Conservation (phyloP, 2,329 filamentous ascomycete genomes). For the Pseudogymnoascus sp. region DNA sequence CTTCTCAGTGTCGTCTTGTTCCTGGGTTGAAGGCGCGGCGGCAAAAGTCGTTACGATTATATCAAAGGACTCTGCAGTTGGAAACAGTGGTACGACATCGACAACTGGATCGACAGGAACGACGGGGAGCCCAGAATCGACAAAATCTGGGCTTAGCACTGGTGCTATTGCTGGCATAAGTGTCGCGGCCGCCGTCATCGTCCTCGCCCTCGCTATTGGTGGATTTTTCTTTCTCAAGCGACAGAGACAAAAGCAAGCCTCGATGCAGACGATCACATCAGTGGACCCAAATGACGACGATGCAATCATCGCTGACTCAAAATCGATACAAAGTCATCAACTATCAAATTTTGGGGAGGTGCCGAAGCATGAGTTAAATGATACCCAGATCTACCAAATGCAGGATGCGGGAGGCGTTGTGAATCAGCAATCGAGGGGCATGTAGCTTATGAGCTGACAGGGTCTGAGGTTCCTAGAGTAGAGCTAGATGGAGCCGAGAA, state of each 20-base stretch:
- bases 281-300: not conserved
- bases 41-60: conserved; percentile 20
- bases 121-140: not conserved
- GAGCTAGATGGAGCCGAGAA: not conserved
- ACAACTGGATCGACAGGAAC: not conserved
- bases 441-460: not conserved
- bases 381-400: not conserved
- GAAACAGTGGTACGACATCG: not conserved
- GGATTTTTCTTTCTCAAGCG: not conserved
- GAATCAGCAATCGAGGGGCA: not conserved
- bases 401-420: not conserved
- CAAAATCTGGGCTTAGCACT: not conserved
- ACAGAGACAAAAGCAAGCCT: not conserved
- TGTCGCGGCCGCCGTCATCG: not conserved
- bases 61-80: conserved; percentile 15
- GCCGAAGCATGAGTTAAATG: not conserved
- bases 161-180: not conserved
- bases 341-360: not conserved
- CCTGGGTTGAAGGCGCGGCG: conserved; percentile 28
- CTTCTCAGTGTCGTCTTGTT: conserved; percentile 33
- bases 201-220: not conserved
- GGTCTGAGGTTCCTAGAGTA: not conserved
- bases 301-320: not conserved
- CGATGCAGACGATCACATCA: not conserved
- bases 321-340: not conserved